phyloP scores from a whole-genome alignment of 2,329 filamentous ascomycete genomes.

The Chaetomium sp. region DNA sequence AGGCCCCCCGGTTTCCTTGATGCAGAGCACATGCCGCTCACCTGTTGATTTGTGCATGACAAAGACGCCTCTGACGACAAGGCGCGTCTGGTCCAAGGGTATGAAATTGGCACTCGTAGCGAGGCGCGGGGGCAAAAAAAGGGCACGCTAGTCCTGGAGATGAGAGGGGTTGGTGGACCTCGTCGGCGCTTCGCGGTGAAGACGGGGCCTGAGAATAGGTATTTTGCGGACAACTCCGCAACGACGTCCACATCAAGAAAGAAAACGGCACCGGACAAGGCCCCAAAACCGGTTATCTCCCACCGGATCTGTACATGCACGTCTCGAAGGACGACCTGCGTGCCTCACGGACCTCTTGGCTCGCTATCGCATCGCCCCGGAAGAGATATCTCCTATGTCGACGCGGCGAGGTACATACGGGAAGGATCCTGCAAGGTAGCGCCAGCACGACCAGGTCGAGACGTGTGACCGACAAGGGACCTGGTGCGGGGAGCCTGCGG shows the following conservation, averaged over 20 bases:
- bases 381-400: not conserved
- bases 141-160: not conserved
- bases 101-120: conserved; percentile 8
- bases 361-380: conserved; percentile 1
- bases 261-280: not conserved
- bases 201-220: not conserved
- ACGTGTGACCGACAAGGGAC: conserved; percentile 15
- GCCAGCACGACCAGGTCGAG: not conserved
- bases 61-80: not conserved
- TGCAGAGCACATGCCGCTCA: not conserved
- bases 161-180: conserved; percentile 7
- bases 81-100: not conserved
- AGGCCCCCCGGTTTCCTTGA: not conserved
- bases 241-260: not conserved
- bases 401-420: conserved; percentile 7
- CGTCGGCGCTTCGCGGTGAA: not conserved
- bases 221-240: not conserved
- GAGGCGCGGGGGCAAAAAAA: not conserved
- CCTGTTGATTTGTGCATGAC: not conserved
- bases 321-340: not conserved
- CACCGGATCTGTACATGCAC: not conserved
- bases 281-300: not conserved
- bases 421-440: conserved; percentile 16
- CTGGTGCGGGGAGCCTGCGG: conserved; percentile 11
- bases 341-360: conserved; percentile 10